These are phyloP conservation scores for Trametes pubescens DNA, from an alignment of 1,284 basidiomycete genomes.

Conservation along the genomic window DNA sequence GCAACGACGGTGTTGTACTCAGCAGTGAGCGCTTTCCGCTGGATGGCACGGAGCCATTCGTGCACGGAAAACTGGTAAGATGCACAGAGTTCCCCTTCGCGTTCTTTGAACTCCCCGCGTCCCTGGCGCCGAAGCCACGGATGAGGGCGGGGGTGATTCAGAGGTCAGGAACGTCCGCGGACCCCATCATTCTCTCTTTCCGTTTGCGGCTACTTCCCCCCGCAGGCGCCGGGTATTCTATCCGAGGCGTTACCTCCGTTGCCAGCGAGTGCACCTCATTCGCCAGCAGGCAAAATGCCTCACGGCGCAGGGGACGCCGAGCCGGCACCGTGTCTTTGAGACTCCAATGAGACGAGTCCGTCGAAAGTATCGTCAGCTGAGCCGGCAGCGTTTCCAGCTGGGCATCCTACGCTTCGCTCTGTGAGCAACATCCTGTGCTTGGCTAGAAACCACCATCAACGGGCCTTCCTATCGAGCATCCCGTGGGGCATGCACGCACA, in stretches of 20 bases:
- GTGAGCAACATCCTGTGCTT: background rate
- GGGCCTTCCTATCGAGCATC: background rate
- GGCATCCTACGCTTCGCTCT: background rate
- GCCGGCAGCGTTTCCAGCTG: background rate
- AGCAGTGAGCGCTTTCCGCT: too few species aligned
- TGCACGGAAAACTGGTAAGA: too few species aligned
- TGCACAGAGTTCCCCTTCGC: too few species aligned
- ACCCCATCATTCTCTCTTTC: background rate
- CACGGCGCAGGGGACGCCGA: background rate
- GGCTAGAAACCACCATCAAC: conserved; percentile 1
- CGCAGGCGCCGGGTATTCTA: background rate
- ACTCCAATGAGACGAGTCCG: too few species aligned
- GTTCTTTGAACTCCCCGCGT: too few species aligned
- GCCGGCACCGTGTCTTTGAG: background rate
- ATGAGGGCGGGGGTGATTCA: too few species aligned
- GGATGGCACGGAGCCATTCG: too few species aligned
- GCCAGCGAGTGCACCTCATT: background rate
- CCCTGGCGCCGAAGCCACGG: too few species aligned
- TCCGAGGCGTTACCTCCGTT: background rate
- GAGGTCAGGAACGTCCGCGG: background rate
- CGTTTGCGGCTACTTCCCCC: background rate
- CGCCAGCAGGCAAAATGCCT: background rate
- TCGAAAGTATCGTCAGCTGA: background rate
- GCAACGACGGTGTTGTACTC: too few species aligned
- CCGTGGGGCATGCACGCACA: background rate